Base-by-base conservation (phyloP, 176 grass and related monocot species). In the Paspalum notatum region DNA sequence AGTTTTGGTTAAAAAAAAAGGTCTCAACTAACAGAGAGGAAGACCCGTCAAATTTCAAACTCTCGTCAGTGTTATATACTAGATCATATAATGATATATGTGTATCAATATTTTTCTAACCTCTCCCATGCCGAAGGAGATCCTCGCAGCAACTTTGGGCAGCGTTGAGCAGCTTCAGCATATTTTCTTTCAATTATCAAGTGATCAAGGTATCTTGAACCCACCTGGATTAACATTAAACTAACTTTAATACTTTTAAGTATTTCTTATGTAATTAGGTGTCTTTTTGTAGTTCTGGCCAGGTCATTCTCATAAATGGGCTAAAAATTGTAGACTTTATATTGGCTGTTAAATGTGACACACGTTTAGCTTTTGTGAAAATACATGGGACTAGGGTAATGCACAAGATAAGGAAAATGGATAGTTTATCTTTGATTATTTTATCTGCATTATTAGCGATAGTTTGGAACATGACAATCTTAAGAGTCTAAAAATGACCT, bases 161-260 rank as follows among this genome's bases (percentile, higher is more conserved):
- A 99, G 81, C 90, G 88, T 49, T 88, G 78, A 65, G 96, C 96
- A 79, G 96, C 96, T 87, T 99, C 92, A 78, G 92, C 88, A 66
- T 99, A 95, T 78, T 92, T 99, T 74, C 92, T 93, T 93, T 91
- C 90, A 82, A 99, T 75, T 79, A 99, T 95, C 83, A 99, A 91
- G 82, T 92, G 82, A 87, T 99, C 96, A 79, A 99, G 96, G 79
- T 99, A 99, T 82, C 84, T 91, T 74, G 90, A 88, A 72, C 96
- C 96, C 55, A 99, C 92, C 96, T 98, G 81, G 78, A 54, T 86
- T 66, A 66, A 39, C 47, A 90, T 51, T 3, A 85, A 85, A 16
- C 80, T 67, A 75, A 54, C 25, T 74, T 76, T 66, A 82, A 82
- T 57, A 83, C 54, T 57, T 57, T 58, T 3, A 73, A 55, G 16